These are phyloP conservation scores for Aureobasidium sp. DNA, from an alignment of 2,329 filamentous ascomycete genomes.

Conservation along the genomic window DNA sequence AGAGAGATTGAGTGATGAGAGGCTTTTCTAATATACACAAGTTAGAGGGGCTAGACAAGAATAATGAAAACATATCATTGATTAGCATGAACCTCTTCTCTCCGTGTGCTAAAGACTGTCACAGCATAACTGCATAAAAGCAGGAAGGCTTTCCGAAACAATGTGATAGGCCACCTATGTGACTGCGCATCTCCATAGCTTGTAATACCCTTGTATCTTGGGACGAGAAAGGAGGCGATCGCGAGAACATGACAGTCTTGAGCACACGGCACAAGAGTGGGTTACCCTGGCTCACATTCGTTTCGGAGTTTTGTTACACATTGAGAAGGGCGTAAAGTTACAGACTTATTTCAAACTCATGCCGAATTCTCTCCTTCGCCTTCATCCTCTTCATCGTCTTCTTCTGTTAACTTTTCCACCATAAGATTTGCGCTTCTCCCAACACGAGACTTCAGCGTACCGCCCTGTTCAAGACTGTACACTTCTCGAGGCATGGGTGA, in stretches of 20 bases:
- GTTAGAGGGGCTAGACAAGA: not conserved
- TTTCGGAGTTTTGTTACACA: not conserved
- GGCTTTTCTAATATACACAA: not conserved
- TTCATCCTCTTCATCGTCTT: slow-evolving; percentile 47
- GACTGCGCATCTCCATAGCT: too few relatives aligned
- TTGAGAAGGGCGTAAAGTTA: not conserved
- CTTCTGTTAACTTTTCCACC: slow-evolving; percentile 60
- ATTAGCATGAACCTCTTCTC: not conserved
- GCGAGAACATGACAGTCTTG: not conserved
- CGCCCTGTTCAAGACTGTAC: slow-evolving; percentile 60
- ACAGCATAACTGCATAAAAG: too few relatives aligned
- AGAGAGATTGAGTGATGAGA: slow-evolving; percentile 17
- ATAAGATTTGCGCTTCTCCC: slow-evolving; percentile 82
- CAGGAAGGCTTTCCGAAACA: too few relatives aligned
- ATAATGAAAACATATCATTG: not conserved
- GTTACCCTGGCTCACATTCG: too few relatives aligned
- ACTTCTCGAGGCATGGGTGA: slow-evolving; percentile 78
- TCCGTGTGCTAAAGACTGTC: too few relatives aligned
- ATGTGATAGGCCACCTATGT: too few relatives aligned
- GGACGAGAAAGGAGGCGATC: too few relatives aligned
- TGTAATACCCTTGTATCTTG: too few relatives aligned
- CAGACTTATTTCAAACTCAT: not conserved
- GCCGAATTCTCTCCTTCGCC: slow-evolving; percentile 26
- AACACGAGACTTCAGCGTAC: slow-evolving; percentile 64
- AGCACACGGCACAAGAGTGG: not conserved